Conservation (phyloP, 129 eudicot species). For the Apium graveolens region DNA sequence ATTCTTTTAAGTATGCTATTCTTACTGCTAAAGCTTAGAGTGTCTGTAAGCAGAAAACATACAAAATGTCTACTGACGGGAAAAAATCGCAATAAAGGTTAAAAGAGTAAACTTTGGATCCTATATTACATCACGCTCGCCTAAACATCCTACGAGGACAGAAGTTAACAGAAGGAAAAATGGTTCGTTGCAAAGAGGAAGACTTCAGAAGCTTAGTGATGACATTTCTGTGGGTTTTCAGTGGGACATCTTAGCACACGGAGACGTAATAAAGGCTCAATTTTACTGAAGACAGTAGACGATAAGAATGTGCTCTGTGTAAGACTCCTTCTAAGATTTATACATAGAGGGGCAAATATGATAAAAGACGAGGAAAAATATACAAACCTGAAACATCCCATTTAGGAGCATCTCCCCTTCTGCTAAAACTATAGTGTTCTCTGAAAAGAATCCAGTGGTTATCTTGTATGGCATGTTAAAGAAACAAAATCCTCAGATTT, state of each 20-base stretch:
- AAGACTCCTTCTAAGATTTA: neutral
- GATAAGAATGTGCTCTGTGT: neutral
- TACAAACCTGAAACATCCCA: conserved; percentile 79
- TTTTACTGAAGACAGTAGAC: neutral
- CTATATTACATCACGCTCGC: neutral
- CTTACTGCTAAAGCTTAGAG: neutral
- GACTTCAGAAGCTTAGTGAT: neutral
- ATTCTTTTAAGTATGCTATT: neutral
- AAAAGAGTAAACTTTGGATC: neutral
- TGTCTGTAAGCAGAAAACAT: neutral
- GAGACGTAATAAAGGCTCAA: neutral
- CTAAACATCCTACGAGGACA: neutral
- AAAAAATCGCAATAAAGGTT: neutral
- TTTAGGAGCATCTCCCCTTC: conserved; percentile 86
- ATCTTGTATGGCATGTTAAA: conserved; percentile 63
- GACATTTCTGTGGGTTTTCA: neutral
- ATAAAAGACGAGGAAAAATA: neutral
- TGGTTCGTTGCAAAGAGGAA: neutral
- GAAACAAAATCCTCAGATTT: conserved; percentile 20
- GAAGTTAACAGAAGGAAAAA: neutral
- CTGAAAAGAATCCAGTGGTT: conserved; percentile 84
- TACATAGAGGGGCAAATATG: neutral
- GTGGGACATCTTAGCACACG: neutral
- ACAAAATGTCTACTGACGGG: neutral
- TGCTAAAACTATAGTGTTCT: conserved; percentile 91